A percentile compares a stretch with the other conserved stretches of the same genome.
phyloP scores from a whole-genome alignment of 352 stramenopile species.

The Phytophthora colocasiae region DNA sequence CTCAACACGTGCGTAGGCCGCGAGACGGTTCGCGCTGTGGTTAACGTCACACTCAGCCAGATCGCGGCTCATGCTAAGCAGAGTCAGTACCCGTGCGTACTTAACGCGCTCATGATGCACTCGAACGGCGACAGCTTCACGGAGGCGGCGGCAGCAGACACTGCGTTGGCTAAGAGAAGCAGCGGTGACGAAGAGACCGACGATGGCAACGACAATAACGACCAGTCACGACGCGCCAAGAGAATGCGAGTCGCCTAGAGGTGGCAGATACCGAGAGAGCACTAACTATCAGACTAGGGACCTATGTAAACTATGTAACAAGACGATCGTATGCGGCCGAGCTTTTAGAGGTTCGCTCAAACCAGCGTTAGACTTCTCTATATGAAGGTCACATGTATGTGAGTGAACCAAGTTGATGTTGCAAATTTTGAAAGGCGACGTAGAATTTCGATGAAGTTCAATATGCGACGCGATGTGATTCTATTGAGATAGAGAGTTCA shows the following conservation, averaged over 20 bases:
- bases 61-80: constrained; percentile 62
- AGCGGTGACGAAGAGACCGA: constrained; percentile 18
- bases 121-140: constrained; percentile 73
- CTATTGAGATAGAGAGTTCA: too few relatives aligned
- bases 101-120: constrained; percentile 87
- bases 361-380: not conserved
- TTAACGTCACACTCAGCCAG: constrained; percentile 84
- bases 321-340: constrained; percentile 21
- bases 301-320: constrained; percentile 43
- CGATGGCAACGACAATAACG: constrained; percentile 14
- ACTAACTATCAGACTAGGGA: constrained; percentile 35
- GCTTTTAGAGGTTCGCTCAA: constrained; percentile 8
- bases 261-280: not conserved
- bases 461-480: too few relatives aligned
- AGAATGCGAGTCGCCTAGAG: constrained; percentile 37
- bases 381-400: not conserved
- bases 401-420: not conserved
- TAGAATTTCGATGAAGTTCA: too few relatives aligned
- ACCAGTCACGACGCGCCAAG: constrained; percentile 33
- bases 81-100: constrained; percentile 78
- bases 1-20: constrained; percentile 61
- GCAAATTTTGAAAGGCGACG: not conserved
- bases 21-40: constrained; percentile 72
- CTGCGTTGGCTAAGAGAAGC: constrained; percentile 49
- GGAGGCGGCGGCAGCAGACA: constrained; percentile 40